Evolutionary conservation across 345 rosid species (phyloP).

Genomic region (Anastatica hierochuntica): DNA sequence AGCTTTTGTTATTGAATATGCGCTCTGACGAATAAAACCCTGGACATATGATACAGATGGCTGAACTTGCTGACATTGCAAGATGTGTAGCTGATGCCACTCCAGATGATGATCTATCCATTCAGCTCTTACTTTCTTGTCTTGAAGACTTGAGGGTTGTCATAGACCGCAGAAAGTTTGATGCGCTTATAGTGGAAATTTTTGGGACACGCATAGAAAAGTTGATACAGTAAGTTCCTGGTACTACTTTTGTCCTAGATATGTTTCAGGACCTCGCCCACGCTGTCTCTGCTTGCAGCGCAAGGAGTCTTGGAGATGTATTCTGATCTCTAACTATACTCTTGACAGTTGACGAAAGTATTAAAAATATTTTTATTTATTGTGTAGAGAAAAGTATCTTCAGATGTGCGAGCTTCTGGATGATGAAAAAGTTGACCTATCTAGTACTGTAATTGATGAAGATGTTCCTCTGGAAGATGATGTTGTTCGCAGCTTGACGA

Average conservation of each 20-base stretch:
- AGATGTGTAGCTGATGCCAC: constrained; percentile 82
- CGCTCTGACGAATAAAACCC: constrained; percentile 9
- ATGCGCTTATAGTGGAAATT: constrained; percentile 93
- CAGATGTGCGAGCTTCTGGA: constrained; percentile 86
- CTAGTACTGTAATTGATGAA: constrained; percentile 85
- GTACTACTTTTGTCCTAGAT: constrained; percentile 13
- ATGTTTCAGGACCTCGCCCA: too few relatives aligned
- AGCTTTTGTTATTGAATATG: neutral
- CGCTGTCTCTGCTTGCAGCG: too few relatives aligned
- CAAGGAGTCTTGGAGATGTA: too few relatives aligned
- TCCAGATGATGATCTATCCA: constrained; percentile 64
- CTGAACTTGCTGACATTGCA: constrained; percentile 96
- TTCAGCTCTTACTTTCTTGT: constrained; percentile 61
- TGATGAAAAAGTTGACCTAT: constrained; percentile 82
- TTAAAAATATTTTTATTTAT: constrained; percentile 7
- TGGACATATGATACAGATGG: constrained; percentile 52
- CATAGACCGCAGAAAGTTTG: constrained; percentile 78
- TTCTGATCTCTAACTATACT: too few relatives aligned
- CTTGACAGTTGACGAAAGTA: neutral
- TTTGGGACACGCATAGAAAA: constrained; percentile 95
- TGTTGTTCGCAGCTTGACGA: constrained; percentile 84
- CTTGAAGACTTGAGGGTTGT: constrained; percentile 80
- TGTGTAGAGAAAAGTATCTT: constrained; percentile 87
- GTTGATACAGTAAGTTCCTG: constrained; percentile 56
- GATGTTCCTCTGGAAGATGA: constrained; percentile 97